Evolutionary conservation across 2,329 filamentous ascomycete species (phyloP).

Genomic region (Fusarium transvaalense): DNA sequence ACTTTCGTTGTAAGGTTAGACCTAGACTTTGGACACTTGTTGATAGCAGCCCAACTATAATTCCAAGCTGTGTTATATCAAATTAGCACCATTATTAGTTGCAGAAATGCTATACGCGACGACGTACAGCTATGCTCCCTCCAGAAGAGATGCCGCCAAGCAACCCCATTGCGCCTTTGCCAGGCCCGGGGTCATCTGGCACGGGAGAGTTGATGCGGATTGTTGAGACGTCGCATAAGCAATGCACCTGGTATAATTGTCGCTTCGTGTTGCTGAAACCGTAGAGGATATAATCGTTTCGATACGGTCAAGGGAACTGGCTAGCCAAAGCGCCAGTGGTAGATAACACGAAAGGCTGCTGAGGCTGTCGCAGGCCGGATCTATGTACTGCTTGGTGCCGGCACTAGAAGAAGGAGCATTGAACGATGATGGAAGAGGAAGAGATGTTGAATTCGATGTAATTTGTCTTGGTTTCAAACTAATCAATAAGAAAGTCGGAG

Average conservation of each 20-base stretch:
- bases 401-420: slow-evolving; percentile 21
- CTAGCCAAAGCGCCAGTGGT: slow-evolving; percentile 24
- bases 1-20: slow-evolving; percentile 96
- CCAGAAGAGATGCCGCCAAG: slow-evolving; percentile 81
- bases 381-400: slow-evolving; percentile 35
- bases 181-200: slow-evolving; percentile 62
- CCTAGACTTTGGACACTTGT: slow-evolving; percentile 96
- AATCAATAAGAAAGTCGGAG: slow-evolving; percentile 40
- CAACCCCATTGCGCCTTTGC: slow-evolving; percentile 72
- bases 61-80: slow-evolving; percentile 75
- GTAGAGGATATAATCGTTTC: slow-evolving; percentile 14
- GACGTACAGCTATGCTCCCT: slow-evolving; percentile 79
- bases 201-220: slow-evolving; percentile 43
- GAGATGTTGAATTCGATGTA: slow-evolving; percentile 20
- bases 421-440: slow-evolving; percentile 1
- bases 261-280: slow-evolving; percentile 15
- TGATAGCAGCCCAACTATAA: slow-evolving; percentile 91
- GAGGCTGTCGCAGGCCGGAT: slow-evolving; percentile 24
- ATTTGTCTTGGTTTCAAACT: slow-evolving; percentile 37
- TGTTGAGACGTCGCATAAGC: slow-evolving; percentile 46
- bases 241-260: slow-evolving; percentile 8
- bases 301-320: slow-evolving; percentile 30
- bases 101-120: slow-evolving; percentile 48
- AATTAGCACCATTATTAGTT: slow-evolving; percentile 38
- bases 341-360: slow-evolving; percentile 20